Percentiles rank a stretch among this genome's conserved stretches.
phyloP scores from a whole-genome alignment of 345 rosid species.

The Trapa bicornis region DNA sequence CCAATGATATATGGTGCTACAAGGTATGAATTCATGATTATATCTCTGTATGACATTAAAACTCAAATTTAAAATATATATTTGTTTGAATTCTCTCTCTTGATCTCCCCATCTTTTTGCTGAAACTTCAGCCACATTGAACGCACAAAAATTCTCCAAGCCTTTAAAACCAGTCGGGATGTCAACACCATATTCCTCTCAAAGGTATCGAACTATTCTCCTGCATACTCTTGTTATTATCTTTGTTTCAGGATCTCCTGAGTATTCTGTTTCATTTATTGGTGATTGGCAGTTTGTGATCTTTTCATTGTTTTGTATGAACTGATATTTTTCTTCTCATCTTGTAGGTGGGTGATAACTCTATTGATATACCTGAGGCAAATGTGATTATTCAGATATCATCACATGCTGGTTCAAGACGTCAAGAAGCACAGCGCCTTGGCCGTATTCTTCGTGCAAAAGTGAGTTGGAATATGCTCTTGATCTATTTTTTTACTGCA shows the following conservation, averaged over 20 bases:
- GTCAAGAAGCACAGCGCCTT: constrained; percentile 94
- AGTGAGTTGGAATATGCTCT: constrained; percentile 18
- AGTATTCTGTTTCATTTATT: background rate
- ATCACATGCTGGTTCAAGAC: constrained; percentile 96
- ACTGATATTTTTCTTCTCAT: constrained; percentile 6
- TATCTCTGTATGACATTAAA: constrained; percentile 1
- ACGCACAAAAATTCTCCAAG: constrained; percentile 85
- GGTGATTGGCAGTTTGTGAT: background rate
- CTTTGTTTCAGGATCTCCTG: background rate
- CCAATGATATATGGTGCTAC: constrained; percentile 99
- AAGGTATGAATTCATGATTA: constrained; percentile 23
- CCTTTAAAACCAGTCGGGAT: constrained; percentile 70
- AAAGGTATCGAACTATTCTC: constrained; percentile 35
- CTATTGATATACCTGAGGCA: constrained; percentile 96
- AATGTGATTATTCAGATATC: constrained; percentile 96
- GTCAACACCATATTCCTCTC: constrained; percentile 83
- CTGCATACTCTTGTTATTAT: background rate
- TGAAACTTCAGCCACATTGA: constrained; percentile 62
- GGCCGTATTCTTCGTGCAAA: constrained; percentile 99
- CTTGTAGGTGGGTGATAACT: constrained; percentile 90
- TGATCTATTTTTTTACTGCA: background rate
- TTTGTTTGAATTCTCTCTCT: background rate
- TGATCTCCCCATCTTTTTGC: constrained; percentile 2
- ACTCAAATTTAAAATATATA: background rate
- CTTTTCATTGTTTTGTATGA: background rate